A percentile compares a stretch with the other conserved stretches of the same genome.
phyloP scores from a whole-genome alignment of 768 basidiomycete genomes.

The Lactifluus rugatus region DNA sequence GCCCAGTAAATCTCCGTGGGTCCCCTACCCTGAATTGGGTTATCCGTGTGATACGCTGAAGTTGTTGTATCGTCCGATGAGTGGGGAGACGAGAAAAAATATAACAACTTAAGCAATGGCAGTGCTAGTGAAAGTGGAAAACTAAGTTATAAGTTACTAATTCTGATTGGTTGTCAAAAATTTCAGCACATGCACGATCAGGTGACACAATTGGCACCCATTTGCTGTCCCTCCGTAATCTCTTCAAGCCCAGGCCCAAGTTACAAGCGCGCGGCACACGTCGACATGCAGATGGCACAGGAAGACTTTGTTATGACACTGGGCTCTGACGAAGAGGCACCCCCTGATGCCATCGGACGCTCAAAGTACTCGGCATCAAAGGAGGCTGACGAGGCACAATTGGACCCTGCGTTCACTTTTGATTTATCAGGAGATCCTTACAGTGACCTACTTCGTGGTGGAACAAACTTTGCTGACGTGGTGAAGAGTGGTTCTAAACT shows the following conservation, averaged over 20 bases:
- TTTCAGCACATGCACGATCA: background rate
- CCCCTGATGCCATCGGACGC: background rate
- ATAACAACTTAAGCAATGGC: too few relatives aligned
- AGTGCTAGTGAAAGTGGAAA: too few relatives aligned
- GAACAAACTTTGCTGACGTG: conserved; percentile 38
- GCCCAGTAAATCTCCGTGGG: too few relatives aligned
- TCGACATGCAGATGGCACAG: conserved; percentile 29
- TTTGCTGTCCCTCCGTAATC: background rate
- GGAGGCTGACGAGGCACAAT: conserved; percentile 44
- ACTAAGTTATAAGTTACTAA: too few relatives aligned
- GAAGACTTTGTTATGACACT: conserved; percentile 76
- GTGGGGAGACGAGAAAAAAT: too few relatives aligned
- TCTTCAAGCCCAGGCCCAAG: background rate
- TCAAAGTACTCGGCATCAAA: conserved; percentile 18
- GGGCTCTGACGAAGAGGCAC: conserved; percentile 59
- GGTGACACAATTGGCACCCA: background rate
- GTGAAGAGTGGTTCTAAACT: conserved; percentile 56
- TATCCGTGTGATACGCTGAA: too few relatives aligned
- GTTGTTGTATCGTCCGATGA: too few relatives aligned
- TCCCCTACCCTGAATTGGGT: too few relatives aligned
- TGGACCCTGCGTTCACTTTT: conserved; percentile 80
- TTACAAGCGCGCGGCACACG: background rate
- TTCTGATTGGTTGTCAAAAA: too few relatives aligned
- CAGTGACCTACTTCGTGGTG: conserved; percentile 39
- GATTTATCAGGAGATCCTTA: conserved; percentile 68